Percentiles rank a stretch among this genome's conserved stretches.
Conservation (phyloP, 1,284 basidiomycete genomes). For the Malassezia arunalokei region DNA sequence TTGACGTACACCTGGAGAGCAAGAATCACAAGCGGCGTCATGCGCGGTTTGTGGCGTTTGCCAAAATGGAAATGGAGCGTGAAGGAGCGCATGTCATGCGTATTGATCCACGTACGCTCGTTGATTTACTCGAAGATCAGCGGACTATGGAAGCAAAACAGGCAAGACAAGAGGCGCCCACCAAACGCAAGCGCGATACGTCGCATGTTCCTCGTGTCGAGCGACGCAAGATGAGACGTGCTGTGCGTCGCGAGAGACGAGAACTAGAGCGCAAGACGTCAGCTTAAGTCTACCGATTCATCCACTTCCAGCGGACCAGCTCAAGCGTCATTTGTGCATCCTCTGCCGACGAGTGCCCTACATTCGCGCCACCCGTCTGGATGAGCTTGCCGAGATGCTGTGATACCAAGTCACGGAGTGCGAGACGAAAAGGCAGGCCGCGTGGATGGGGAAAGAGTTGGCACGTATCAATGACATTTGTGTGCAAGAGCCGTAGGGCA, state of each 20-base stretch:
- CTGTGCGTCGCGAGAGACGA: constrained; percentile 6
- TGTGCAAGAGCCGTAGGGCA: constrained; percentile 33
- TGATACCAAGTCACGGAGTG: constrained; percentile 29
- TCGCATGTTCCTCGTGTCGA: constrained; percentile 5
- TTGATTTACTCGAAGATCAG: constrained; percentile 10
- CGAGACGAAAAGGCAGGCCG: constrained; percentile 36
- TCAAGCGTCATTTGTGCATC: constrained; percentile 36
- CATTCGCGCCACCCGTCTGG: constrained; percentile 24
- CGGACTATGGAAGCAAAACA: background rate
- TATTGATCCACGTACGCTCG: constrained; percentile 9
- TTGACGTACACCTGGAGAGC: constrained; percentile 12
- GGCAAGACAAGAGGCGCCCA: background rate
- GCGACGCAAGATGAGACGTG: constrained; percentile 11
- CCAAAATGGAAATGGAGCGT: background rate
- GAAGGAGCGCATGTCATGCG: constrained; percentile 6
- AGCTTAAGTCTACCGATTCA: background rate
- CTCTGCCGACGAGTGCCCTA: constrained; percentile 36
- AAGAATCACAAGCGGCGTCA: constrained; percentile 12
- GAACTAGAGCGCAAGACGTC: background rate
- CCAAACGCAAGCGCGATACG: background rate
- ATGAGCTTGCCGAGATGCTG: constrained; percentile 34
- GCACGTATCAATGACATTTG: constrained; percentile 31
- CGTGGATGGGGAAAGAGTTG: constrained; percentile 35
- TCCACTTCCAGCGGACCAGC: constrained; percentile 23
- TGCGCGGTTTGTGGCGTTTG: constrained; percentile 10